Percentiles rank a stretch among this genome's conserved stretches.
Evolutionary conservation across 352 stramenopile genomes (phyloP).

Genomic region (Plasmopara muralis): DNA sequence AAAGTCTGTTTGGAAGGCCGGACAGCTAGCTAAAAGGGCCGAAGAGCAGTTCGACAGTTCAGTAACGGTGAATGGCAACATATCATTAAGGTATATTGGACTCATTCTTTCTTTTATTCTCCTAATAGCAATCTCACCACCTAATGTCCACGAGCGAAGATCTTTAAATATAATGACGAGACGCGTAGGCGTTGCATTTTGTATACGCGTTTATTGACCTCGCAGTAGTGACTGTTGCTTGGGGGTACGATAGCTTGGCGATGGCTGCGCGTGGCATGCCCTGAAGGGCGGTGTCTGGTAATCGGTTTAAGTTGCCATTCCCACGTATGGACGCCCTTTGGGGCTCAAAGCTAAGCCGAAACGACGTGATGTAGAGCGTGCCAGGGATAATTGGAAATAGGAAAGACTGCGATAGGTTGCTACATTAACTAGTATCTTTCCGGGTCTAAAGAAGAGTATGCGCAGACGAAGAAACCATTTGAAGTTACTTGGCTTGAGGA

Average conservation of each 20-base stretch:
- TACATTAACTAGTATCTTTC: too few species aligned
- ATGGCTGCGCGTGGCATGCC: constrained; percentile 60
- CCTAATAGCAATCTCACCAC: constrained; percentile 28
- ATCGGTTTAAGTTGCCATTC: constrained; percentile 38
- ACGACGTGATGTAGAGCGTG: constrained; percentile 58
- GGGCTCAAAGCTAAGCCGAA: constrained; percentile 66
- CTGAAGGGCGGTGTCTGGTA: constrained; percentile 52
- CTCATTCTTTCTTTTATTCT: too few species aligned
- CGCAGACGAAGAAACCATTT: too few species aligned
- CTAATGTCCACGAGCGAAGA: constrained; percentile 57
- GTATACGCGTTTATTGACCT: constrained; percentile 15
- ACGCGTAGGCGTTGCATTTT: constrained; percentile 31
- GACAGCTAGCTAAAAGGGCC: too few species aligned
- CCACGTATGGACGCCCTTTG: constrained; percentile 33
- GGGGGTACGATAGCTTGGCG: constrained; percentile 65
- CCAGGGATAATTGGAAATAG: constrained; percentile 50
- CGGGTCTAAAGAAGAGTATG: too few species aligned
- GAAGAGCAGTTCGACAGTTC: too few species aligned
- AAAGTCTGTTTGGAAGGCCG: too few species aligned
- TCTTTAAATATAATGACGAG: constrained; percentile 81
- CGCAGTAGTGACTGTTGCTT: constrained; percentile 27
- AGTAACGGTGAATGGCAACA: too few species aligned
- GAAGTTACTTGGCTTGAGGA: too few species aligned
- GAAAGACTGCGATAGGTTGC: too few species aligned
- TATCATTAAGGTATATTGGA: too few species aligned